phyloP scores from a whole-genome alignment of 768 basidiomycete genomes.

The Leccinum aurantiacum region DNA sequence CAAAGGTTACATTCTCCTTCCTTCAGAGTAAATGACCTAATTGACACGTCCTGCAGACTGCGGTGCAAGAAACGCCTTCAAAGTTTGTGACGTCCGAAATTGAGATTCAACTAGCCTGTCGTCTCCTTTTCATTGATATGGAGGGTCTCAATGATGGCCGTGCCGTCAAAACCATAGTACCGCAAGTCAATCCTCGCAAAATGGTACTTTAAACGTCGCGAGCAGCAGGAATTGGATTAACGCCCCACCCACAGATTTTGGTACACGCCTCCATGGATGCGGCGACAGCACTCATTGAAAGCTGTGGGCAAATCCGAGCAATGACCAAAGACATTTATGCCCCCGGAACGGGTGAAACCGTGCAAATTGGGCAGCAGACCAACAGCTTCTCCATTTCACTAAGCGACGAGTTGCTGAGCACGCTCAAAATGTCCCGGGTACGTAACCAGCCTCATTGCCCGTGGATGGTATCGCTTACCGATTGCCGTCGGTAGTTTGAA shows the following conservation, averaged over 20 bases:
- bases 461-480: conserved; percentile 2
- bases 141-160: conserved; percentile 97
- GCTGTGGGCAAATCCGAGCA: conserved; percentile 77
- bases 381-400: conserved; percentile 93
- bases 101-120: conserved; percentile 81
- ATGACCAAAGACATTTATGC: conserved; percentile 94
- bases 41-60: conserved; percentile 49
- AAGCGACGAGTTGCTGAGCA: conserved; percentile 80
- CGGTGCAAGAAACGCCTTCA: conserved; percentile 80
- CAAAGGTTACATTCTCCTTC: conserved; percentile 47
- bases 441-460: conserved; percentile 28
- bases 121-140: conserved; percentile 90
- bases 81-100: conserved; percentile 81
- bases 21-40: background rate
- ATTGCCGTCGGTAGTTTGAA: conserved; percentile 66
- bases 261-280: conserved; percentile 74
- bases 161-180: conserved; percentile 94
- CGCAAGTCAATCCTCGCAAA: conserved; percentile 94
- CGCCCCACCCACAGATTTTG: conserved; percentile 60
- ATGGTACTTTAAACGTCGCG: conserved; percentile 54
- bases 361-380: conserved; percentile 95
- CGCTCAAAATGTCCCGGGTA: conserved; percentile 85
- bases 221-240: background rate
- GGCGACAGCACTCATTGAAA: conserved; percentile 72
- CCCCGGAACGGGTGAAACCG: conserved; percentile 68